A percentile compares a stretch with the other conserved stretches of the same genome.
These are phyloP conservation scores for Thraustochytrium sp. DNA, from an alignment of 352 stramenopile species.

Conservation along the genomic window DNA sequence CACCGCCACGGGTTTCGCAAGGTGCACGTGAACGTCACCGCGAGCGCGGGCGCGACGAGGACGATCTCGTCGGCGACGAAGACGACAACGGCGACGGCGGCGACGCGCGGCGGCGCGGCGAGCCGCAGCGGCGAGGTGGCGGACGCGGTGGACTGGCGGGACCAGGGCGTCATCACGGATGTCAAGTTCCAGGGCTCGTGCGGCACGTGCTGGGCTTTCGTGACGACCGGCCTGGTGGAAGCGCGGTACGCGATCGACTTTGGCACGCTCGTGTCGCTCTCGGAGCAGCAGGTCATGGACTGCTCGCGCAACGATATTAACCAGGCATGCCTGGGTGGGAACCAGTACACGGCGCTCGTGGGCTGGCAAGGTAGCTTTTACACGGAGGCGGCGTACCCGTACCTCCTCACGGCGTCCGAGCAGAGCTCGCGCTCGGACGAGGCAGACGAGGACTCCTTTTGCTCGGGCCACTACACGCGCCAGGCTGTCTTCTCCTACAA, in stretches of 20 bases:
- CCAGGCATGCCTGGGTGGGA: slow-evolving; percentile 5
- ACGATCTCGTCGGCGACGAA: too few species aligned
- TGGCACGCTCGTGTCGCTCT: not conserved
- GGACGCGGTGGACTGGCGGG: slow-evolving; percentile 21
- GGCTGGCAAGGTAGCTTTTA: not conserved
- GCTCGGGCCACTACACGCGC: not conserved
- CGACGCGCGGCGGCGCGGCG: too few species aligned
- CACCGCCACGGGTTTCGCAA: too few species aligned
- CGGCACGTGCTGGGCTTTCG: slow-evolving; percentile 34
- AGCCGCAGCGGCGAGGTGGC: too few species aligned
- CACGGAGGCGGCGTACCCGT: not conserved
- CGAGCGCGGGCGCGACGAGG: too few species aligned
- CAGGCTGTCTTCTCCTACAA: not conserved
- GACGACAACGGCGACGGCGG: too few species aligned
- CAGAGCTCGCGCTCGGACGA: not conserved
- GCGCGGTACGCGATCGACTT: not conserved
- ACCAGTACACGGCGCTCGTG: not conserved
- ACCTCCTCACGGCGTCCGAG: not conserved
- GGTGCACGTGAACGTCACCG: too few species aligned
- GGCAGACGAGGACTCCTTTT: not conserved
- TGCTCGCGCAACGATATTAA: slow-evolving; percentile 2
- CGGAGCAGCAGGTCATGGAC: slow-evolving; percentile 28
- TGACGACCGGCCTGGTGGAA: slow-evolving; percentile 10
- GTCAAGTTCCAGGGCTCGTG: slow-evolving; percentile 32
- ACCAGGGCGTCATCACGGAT: slow-evolving; percentile 11